Conservation (phyloP, 2,329 filamentous ascomycete species). For the Massarina eburnea region DNA sequence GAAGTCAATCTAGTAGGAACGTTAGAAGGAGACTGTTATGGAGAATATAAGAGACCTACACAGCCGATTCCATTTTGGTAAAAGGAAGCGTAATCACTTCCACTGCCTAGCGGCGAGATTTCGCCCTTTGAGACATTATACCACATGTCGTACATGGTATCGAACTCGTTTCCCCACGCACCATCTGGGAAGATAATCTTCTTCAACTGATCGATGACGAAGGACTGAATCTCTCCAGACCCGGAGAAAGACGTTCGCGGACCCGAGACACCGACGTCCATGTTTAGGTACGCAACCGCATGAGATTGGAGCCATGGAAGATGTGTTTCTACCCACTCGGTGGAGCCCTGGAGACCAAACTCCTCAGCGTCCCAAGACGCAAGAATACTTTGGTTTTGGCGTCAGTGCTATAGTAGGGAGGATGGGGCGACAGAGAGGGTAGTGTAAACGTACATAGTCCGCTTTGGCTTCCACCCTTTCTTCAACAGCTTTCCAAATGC, state of each 20-base stretch:
- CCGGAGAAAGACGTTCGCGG: slow-evolving; percentile 18
- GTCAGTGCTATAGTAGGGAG: slow-evolving; percentile 1
- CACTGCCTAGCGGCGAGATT: slow-evolving; percentile 42
- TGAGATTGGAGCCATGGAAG: slow-evolving; percentile 26
- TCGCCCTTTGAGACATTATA: slow-evolving; percentile 26
- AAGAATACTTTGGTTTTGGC: slow-evolving; percentile 9
- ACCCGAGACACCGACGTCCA: slow-evolving; percentile 22
- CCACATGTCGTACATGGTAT: slow-evolving; percentile 47
- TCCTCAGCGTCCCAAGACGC: slow-evolving; percentile 27
- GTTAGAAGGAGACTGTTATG: background rate
- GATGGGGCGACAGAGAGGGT: background rate
- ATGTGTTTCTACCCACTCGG: slow-evolving; percentile 40
- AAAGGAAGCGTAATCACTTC: slow-evolving; percentile 47
- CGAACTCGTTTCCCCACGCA: slow-evolving; percentile 12
- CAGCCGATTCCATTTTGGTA: slow-evolving; percentile 41
- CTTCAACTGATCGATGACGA: slow-evolving; percentile 23
- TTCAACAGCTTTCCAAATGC: slow-evolving; percentile 48
- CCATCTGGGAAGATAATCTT: slow-evolving; percentile 21
- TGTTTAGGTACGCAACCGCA: slow-evolving; percentile 26
- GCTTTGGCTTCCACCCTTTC: slow-evolving; percentile 51
- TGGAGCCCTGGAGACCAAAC: slow-evolving; percentile 41
- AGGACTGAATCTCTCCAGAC: slow-evolving; percentile 19
- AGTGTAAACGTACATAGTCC: slow-evolving; percentile 37
- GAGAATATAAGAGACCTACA: slow-evolving; percentile 5
- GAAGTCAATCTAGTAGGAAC: slow-evolving; percentile 17